These are phyloP conservation scores for Acrodontium crateriforme DNA, from an alignment of 2,329 filamentous ascomycete species.

Conservation along the genomic window DNA sequence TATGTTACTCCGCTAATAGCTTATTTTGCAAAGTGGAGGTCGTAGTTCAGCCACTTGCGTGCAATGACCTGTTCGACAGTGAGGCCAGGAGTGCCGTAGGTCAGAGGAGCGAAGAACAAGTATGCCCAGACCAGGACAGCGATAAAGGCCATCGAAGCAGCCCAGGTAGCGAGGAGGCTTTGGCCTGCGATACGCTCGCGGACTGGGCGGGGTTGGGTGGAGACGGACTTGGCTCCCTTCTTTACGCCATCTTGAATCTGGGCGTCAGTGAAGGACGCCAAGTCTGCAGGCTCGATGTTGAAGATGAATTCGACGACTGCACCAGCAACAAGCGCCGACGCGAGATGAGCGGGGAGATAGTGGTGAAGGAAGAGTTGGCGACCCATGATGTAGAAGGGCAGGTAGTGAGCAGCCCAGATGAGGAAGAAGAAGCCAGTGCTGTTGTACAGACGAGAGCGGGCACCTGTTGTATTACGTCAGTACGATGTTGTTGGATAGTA, in stretches of 20 bases:
- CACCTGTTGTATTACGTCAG: conserved; percentile 39
- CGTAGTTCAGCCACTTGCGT: conserved; percentile 93
- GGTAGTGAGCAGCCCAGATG: conserved; percentile 92
- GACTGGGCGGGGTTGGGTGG: conserved; percentile 45
- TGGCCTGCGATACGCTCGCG: conserved; percentile 68
- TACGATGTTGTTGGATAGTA: conserved; percentile 1
- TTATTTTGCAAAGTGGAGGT: conserved; percentile 97
- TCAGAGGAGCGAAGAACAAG: conserved; percentile 88
- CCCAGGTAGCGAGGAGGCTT: conserved; percentile 66
- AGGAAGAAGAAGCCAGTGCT: conserved; percentile 99
- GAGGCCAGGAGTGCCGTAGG: conserved; percentile 86
- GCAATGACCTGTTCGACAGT: conserved; percentile 61
- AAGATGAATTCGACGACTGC: conserved; percentile 93
- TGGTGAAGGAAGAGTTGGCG: conserved; percentile 96
- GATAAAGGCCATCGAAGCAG: conserved; percentile 59
- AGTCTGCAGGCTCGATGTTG: conserved; percentile 61
- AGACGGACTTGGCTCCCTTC: conserved; percentile 20
- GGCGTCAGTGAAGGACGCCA: conserved; percentile 36
- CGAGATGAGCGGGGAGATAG: conserved; percentile 88
- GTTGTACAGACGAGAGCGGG: conserved; percentile 90
- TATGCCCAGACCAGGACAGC: conserved; percentile 59
- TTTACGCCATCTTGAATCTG: conserved; percentile 22
- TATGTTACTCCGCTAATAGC: background rate
- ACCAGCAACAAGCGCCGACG: conserved; percentile 78
- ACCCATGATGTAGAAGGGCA: conserved; percentile 96